Base-by-base conservation (phyloP, 768 basidiomycete species). In the Suillus luteus region DNA sequence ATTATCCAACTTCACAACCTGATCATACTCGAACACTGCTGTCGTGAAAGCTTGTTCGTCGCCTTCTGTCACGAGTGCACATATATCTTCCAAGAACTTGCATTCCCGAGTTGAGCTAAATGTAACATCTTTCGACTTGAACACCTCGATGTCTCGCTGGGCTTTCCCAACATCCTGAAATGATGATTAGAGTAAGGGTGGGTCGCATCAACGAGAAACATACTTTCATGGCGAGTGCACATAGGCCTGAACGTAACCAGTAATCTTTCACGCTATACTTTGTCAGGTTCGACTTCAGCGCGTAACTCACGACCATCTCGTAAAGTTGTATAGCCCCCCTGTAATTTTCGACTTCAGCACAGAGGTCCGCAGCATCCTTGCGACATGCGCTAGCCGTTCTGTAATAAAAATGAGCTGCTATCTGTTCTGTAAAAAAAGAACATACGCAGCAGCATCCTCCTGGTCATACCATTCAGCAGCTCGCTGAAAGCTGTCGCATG, bases 241-340 rank as follows among this genome's bases (percentile, higher is more conserved):
- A 99, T 24, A 99, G 80, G 40, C 86, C 86, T 3, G 95, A 85
- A 69, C 88, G 84, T 41, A 99, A 81, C 94, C 95, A 99, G 72
- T 96, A 96, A 69, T 99, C 97, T 79, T 99, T 98, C 69, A 98
- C 97, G 66, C 92, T 95, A 79, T 98, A 99, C 76, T 95, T 95
- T n/a, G 97, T 99, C 69, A 99, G 78, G 10, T 89, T 81, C 22
- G 92, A 93, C 0, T 78, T 78, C 49, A 98, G 82, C 10, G 91
- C 92, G 72, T 91, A 88, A 66, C 90, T 83, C 5, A 95, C 96
- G 52, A 99, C 96, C 71, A 90, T 87, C 71, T 95, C 92, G 69
- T 96, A 99, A 64, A 89, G 89, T 65, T 87, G 82, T 69, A 98
- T 94, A 14, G 97, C 96, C 66, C 86, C 83, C 15, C 86, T 80